phyloP scores from a whole-genome alignment of 2,329 filamentous ascomycete species.

The Phialemoniopsis sp. region DNA sequence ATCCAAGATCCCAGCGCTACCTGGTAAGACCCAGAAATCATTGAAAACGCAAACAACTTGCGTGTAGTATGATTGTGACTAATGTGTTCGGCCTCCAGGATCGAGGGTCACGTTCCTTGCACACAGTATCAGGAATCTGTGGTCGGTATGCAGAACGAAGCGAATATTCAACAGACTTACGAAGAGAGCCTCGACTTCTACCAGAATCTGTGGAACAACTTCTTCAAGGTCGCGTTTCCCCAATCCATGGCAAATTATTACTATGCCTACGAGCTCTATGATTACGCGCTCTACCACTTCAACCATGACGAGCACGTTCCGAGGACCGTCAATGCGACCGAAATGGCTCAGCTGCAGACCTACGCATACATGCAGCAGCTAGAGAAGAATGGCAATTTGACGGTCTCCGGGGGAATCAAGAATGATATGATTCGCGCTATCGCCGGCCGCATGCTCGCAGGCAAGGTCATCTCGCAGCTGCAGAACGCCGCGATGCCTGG shows the following conservation, averaged over 20 bases:
- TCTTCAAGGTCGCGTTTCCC: constrained; percentile 33
- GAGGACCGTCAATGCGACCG: constrained; percentile 29
- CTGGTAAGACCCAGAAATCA: constrained; percentile 29
- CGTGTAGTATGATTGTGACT: no score
- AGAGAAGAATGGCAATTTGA: constrained; percentile 47
- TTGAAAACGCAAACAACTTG: no score
- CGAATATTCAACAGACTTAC: constrained; percentile 9
- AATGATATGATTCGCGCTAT: constrained; percentile 42
- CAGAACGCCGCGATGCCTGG: constrained; percentile 30
- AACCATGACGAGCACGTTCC: constrained; percentile 43
- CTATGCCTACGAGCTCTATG: constrained; percentile 50
- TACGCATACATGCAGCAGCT: constrained; percentile 69
- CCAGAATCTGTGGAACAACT: constrained; percentile 27
- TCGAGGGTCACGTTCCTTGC: constrained; percentile 34
- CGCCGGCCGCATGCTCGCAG: constrained; percentile 47
- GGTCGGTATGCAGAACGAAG: constrained; percentile 17
- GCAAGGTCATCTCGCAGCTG: constrained; percentile 37
- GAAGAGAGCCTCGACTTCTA: constrained; percentile 32
- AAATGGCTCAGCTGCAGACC: constrained; percentile 49
- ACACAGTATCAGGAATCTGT: constrained; percentile 26
- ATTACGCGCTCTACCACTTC: constrained; percentile 51
- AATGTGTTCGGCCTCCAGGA: constrained; percentile 14
- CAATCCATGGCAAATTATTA: constrained; percentile 31
- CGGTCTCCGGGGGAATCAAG: constrained; percentile 44
- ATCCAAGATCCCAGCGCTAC: constrained; percentile 37